Conservation (phyloP, 1,139 yeast genomes). For the Hyphopichia khmerensis region DNA sequence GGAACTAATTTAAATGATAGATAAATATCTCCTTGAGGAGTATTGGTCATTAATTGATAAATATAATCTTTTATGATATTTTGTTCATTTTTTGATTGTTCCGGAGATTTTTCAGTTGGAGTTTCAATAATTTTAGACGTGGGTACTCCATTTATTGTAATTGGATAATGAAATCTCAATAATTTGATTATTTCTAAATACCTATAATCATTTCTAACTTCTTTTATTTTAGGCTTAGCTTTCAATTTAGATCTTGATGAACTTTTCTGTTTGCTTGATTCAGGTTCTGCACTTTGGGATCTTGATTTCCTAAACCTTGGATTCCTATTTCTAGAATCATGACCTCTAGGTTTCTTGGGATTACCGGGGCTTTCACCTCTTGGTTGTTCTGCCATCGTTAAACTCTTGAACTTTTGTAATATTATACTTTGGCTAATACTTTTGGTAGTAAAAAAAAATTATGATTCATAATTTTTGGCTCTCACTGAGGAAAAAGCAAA, state of each 20-base stretch:
- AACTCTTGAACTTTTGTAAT: too few relatives aligned
- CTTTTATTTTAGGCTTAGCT: conserved; percentile 1
- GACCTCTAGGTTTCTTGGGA: too few relatives aligned
- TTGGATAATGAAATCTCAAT: conserved; percentile 24
- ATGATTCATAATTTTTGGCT: background rate
- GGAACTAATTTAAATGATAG: conserved; percentile 46
- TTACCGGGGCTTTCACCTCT: too few relatives aligned
- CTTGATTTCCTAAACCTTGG: background rate
- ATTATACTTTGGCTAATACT: background rate
- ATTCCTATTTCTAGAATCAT: too few relatives aligned
- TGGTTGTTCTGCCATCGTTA: too few relatives aligned
- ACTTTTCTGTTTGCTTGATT: background rate
- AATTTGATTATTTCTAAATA: conserved; percentile 20
- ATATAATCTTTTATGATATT: conserved; percentile 11
- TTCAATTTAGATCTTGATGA: background rate
- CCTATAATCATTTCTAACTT: conserved; percentile 10
- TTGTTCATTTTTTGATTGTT: too few relatives aligned
- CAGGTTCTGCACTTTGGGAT: background rate
- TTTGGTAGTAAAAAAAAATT: background rate
- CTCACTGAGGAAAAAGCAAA: too few relatives aligned
- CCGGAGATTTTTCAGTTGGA: too few relatives aligned
- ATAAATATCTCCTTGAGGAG: conserved; percentile 16
- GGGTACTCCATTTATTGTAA: conserved; percentile 34
- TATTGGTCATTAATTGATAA: conserved; percentile 8
- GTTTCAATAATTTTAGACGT: conserved; percentile 8